Percentiles rank a stretch among this genome's conserved stretches.
phyloP scores from a whole-genome alignment of 148 eudicot species.

The Nyssa sinensis region DNA sequence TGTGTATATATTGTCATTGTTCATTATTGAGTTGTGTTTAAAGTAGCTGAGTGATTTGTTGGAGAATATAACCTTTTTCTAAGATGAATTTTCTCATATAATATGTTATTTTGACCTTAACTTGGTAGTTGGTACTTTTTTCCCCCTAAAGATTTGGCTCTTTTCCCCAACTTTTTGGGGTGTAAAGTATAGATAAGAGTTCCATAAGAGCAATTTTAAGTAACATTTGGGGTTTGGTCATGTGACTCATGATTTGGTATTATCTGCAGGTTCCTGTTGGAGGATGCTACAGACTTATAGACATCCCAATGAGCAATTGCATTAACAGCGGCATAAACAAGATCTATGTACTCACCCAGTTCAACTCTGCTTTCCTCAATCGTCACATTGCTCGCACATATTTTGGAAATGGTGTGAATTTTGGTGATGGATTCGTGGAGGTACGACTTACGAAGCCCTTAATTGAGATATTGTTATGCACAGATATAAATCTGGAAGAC shows the following conservation, averaged over 20 bases:
- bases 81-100: neutral
- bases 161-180: neutral
- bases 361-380: slow-evolving; percentile 90
- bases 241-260: slow-evolving; percentile 3
- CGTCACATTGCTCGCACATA: slow-evolving; percentile 93
- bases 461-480: neutral
- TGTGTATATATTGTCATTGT: no score
- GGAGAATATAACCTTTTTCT: neutral
- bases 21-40: no score
- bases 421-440: slow-evolving; percentile 97
- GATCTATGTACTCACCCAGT: slow-evolving; percentile 82
- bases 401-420: slow-evolving; percentile 79
- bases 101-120: neutral
- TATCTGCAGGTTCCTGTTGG: slow-evolving; percentile 85
- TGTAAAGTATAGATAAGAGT: no score
- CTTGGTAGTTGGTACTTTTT: neutral
- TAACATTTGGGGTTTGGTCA: no score
- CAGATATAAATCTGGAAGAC: no score
- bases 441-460: slow-evolving; percentile 39
- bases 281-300: slow-evolving; percentile 91
- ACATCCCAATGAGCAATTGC: slow-evolving; percentile 98
- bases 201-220: no score
- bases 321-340: slow-evolving; percentile 92
- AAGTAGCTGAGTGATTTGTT: no score
- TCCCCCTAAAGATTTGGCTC: neutral